Conservation (phyloP, 169 alveolate genomes). For the Fabrea salina region DNA sequence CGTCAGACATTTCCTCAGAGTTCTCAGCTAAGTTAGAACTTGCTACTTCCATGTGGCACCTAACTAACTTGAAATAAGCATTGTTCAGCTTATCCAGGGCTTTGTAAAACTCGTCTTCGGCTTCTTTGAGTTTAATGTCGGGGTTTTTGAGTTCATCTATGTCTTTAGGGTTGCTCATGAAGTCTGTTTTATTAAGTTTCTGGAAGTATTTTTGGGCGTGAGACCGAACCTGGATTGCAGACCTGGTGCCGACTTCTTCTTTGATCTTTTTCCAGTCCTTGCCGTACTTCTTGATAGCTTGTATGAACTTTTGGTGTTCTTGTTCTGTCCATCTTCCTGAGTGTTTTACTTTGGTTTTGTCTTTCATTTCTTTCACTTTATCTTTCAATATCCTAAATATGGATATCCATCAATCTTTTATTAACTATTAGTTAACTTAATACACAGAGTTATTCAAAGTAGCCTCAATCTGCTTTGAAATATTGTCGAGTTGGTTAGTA, state of each 20-base stretch:
- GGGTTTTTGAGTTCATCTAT: too few species aligned
- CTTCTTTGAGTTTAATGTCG: too few species aligned
- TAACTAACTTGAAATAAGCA: too few species aligned
- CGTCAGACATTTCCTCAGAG: too few species aligned
- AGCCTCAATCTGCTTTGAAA: neutral
- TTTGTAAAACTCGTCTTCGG: too few species aligned
- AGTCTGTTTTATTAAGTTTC: too few species aligned
- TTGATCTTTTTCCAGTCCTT: slow-evolving; percentile 74
- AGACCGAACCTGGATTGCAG: slow-evolving; percentile 70
- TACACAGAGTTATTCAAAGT: neutral
- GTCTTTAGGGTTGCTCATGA: too few species aligned
- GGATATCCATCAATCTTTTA: too few species aligned
- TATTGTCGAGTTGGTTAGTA: neutral
- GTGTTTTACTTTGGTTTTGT: neutral
- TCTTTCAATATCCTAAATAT: too few species aligned
- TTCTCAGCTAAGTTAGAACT: too few species aligned
- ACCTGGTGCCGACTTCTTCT: slow-evolving; percentile 65
- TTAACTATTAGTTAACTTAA: neutral
- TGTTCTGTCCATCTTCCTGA: slow-evolving; percentile 59
- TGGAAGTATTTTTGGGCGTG: slow-evolving; percentile 83
- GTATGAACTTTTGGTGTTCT: slow-evolving; percentile 70
- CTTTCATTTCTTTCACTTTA: neutral
- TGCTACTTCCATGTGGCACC: too few species aligned
- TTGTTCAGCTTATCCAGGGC: too few species aligned
- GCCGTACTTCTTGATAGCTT: slow-evolving; percentile 68